Base-by-base conservation (phyloP, 768 basidiomycete species). In the Fibroporia radiculosa region DNA sequence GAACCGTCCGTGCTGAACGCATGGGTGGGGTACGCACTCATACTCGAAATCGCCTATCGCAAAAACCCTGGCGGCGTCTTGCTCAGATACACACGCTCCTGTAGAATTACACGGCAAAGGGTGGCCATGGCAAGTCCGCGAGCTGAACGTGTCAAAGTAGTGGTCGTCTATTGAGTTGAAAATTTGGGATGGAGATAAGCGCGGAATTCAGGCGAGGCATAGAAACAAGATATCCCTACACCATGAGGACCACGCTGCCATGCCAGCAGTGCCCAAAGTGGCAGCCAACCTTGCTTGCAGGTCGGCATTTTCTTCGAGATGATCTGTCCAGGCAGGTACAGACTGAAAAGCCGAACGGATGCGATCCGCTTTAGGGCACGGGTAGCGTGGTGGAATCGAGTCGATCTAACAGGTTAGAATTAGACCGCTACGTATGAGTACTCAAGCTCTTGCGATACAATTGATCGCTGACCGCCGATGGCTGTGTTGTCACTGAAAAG, bases 81-180 rank as follows among this genome's bases (percentile, higher is more conserved):
- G 62, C 19, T 63, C 59, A 2, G 66, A 61, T 20, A 75, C 64
- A 47, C 73, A 75, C 0, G 54, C 55, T 3, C 69, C 67, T 3
- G 56, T 62, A 8, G 59, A 49, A 45, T 73, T 75, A 47, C 73
- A 75, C 0, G 73, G 73, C 12, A 75, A 56, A 0, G 65, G 56
- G 43, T 70, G 70, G 1, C 66, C 67, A 43, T 70, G 56, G 48
- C 73, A 75, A 1, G 70, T 73, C 37, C 73, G 58, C 3, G 74
- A 71, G 14, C 62, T 67, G 55, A 75, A 71, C n/a, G 69, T 69
- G 52, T 75, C 73, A 53, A 75, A 75, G 60, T 67, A 75, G 45
- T 73, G 74, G 44, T 75, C 70, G 48, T 71, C 69, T 71, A 46
- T 4, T 11, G 25, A 10, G 16, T n/a, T 8, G 38, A 13, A 19